These are phyloP conservation scores for Aureobasidium melanogenum DNA, from an alignment of 2,329 filamentous ascomycete species.

Conservation along the genomic window DNA sequence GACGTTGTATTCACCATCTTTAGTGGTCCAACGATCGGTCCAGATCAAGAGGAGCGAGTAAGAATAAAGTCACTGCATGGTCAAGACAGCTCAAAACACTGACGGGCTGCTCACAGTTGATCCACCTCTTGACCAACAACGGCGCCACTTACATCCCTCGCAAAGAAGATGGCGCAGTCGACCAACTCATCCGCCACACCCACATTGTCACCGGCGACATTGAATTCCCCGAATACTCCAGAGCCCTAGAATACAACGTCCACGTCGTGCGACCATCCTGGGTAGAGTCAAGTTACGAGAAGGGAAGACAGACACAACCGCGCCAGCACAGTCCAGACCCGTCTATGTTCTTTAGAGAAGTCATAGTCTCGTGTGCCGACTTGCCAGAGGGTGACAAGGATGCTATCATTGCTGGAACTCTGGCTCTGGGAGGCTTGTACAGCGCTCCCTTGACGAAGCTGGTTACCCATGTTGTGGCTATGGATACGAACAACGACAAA, in stretches of 20 bases:
- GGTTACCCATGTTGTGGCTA: constrained; percentile 82
- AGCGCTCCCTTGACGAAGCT: constrained; percentile 60
- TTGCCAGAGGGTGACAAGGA: constrained; percentile 82
- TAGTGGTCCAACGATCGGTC: constrained; percentile 28
- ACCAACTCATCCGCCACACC: constrained; percentile 40
- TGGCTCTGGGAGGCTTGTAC: constrained; percentile 82
- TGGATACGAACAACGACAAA: constrained; percentile 66
- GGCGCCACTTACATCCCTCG: constrained; percentile 40
- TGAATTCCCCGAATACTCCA: constrained; percentile 82
- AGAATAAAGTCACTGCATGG: neutral
- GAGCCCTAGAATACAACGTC: constrained; percentile 66
- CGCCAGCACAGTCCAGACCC: constrained; percentile 87
- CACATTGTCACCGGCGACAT: constrained; percentile 68
- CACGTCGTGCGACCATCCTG: constrained; percentile 77
- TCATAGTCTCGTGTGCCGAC: constrained; percentile 73
- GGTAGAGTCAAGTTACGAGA: constrained; percentile 63
- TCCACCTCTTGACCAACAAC: constrained; percentile 36
- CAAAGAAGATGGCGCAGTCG: constrained; percentile 31
- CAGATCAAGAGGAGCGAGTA: constrained; percentile 17
- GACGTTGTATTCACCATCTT: constrained; percentile 35
- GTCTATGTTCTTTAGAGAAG: constrained; percentile 77
- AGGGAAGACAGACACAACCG: constrained; percentile 63
- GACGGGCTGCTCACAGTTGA: constrained; percentile 32
- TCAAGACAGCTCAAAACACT: neutral
- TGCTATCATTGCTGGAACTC: constrained; percentile 78